These are phyloP conservation scores for Aureobasidium vineae DNA, from an alignment of 2,329 filamentous ascomycete species.

Conservation along the genomic window DNA sequence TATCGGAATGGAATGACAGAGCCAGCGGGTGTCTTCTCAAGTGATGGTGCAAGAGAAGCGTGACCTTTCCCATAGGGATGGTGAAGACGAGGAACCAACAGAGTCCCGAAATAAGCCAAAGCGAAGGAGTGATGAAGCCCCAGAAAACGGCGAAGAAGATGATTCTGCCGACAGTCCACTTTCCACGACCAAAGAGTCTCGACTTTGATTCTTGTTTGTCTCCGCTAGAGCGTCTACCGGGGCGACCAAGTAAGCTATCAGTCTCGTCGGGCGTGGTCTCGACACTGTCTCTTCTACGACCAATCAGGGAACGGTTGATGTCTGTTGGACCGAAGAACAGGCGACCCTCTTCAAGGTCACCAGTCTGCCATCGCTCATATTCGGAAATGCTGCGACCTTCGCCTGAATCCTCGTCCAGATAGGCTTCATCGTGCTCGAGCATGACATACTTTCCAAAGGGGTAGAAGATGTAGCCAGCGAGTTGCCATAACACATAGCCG, in stretches of 20 bases:
- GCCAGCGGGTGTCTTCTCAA: conserved; percentile 89
- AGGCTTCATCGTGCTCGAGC: conserved; percentile 89
- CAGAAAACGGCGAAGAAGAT: conserved; percentile 98
- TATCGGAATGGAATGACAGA: conserved; percentile 87
- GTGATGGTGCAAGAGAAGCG: conserved; percentile 84
- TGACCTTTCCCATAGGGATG: conserved; percentile 98
- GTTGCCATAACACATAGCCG: conserved; percentile 76
- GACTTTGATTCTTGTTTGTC: conserved; percentile 59
- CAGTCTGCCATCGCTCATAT: conserved; percentile 98
- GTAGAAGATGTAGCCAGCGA: conserved; percentile 86
- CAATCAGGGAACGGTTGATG: conserved; percentile 71
- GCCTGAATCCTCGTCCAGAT: conserved; percentile 89
- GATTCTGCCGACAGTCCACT: conserved; percentile 93
- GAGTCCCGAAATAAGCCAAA: conserved; percentile 79
- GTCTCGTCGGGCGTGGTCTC: conserved; percentile 80
- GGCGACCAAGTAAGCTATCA: conserved; percentile 77
- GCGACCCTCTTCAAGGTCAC: conserved; percentile 90
- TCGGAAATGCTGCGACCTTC: conserved; percentile 97
- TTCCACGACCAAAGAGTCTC: conserved; percentile 86
- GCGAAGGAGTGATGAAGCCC: conserved; percentile 78
- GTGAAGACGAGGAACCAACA: conserved; percentile 98
- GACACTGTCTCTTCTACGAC: conserved; percentile 80
- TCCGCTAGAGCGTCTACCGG: conserved; percentile 47
- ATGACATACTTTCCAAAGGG: conserved; percentile 96
- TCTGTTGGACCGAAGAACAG: conserved; percentile 87